Evolutionary conservation across 306 rosid species (phyloP).

Genomic region (Fragaria vesca): DNA sequence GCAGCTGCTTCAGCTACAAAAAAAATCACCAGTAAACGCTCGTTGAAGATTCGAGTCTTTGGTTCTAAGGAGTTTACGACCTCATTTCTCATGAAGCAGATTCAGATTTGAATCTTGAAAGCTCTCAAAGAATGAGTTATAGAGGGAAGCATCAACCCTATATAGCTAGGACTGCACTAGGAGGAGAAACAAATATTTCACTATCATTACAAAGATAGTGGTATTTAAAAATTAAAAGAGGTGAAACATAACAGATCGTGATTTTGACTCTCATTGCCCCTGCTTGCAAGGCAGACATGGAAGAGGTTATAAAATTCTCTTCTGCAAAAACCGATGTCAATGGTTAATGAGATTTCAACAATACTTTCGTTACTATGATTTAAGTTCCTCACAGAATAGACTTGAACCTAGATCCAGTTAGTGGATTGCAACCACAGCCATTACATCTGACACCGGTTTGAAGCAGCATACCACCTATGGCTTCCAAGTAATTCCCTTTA

Average conservation of each 20-base stretch:
- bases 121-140: slow-evolving; percentile 39
- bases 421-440: slow-evolving; percentile 79
- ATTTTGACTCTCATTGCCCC: slow-evolving; percentile 35
- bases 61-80: background rate
- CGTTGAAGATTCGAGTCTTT: slow-evolving; percentile 21
- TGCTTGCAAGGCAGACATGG: slow-evolving; percentile 53
- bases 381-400: slow-evolving; percentile 55
- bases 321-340: slow-evolving; percentile 38
- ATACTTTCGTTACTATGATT: background rate
- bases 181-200: background rate
- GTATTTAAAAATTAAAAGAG: background rate
- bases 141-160: slow-evolving; percentile 58
- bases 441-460: slow-evolving; percentile 69
- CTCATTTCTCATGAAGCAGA: slow-evolving; percentile 36
- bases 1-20: slow-evolving; percentile 27
- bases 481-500: slow-evolving; percentile 38
- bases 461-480: slow-evolving; percentile 47
- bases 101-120: slow-evolving; percentile 55
- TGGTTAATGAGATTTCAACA: background rate
- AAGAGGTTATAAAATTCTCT: slow-evolving; percentile 67
- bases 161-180: background rate
- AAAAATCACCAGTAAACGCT: slow-evolving; percentile 22
- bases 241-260: background rate
- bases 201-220: background rate
- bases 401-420: slow-evolving; percentile 80